These are phyloP conservation scores for Papilionanthe hybrid DNA, from an alignment of 116 monocot species.

Conservation along the genomic window DNA sequence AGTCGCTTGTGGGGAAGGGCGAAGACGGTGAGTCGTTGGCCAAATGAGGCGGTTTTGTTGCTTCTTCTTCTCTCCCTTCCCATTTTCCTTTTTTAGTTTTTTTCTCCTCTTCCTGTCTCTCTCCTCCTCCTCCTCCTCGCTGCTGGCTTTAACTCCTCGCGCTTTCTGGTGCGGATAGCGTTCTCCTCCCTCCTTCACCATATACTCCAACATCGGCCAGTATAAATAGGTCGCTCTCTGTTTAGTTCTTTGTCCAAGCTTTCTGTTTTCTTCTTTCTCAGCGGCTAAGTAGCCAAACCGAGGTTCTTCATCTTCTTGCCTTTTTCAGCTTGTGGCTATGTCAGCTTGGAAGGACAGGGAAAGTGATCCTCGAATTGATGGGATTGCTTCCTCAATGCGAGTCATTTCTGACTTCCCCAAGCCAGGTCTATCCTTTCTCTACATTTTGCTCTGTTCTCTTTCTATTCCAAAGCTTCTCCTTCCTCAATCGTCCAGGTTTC, in stretches of 20 bases:
- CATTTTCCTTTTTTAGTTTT: not conserved
- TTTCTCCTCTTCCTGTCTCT: no score
- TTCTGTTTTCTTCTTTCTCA: not conserved
- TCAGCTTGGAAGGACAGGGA: constrained; percentile 9
- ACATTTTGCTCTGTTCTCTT: not conserved
- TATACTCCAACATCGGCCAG: no score
- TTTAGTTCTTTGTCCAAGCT: not conserved
- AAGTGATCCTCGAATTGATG: constrained; percentile 15
- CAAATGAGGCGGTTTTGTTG: not conserved
- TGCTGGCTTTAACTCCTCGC: not conserved
- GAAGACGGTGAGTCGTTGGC: constrained; percentile 6
- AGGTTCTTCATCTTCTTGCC: not conserved
- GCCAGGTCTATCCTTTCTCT: constrained; percentile 19
- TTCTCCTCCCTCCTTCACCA: no score
- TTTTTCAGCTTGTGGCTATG: not conserved
- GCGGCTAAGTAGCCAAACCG: not conserved
- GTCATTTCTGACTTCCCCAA: constrained; percentile 45
- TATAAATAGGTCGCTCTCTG: no score
- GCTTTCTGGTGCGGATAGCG: not conserved
- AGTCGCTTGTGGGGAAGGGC: not conserved
- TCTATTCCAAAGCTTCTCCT: not conserved
- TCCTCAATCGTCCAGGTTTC: not conserved
- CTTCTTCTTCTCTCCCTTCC: not conserved
- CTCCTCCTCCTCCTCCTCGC: not conserved
- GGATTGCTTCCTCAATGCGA: constrained; percentile 38